Base-by-base conservation (phyloP, 495 filamentous ascomycete species). In the Jackrogersella multiformis region DNA sequence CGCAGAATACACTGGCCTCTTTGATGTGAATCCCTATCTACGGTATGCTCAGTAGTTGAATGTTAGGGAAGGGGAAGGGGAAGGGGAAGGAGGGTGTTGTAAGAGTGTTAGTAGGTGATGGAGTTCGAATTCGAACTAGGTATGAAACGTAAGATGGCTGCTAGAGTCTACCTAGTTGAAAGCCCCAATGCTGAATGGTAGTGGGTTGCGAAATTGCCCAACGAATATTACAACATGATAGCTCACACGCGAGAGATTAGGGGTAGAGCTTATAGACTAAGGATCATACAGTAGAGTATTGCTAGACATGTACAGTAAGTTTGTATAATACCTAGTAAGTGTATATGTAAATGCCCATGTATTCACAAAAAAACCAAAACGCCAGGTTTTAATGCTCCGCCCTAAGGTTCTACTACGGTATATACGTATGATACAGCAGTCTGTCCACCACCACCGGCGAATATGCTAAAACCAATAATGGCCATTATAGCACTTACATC, bases 371-470 rank as follows among this genome's bases (percentile, higher is more conserved):
- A 30, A 46, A 32, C 63, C 48, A 61, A 18, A 61, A 56, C 64
- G 39, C 58, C 58, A 23, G 35, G 16, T 53, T n/a, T n/a, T 39
- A 42, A 61, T 68, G 58, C 52, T 35, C 45, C 44, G 45, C 32
- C 54, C 44, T 30, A 30, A n/a, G n/a, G n/a, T 61, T 68, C 58
- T 62, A 51, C 51, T 60, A 55, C 35, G 20, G 13, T 10, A 39
- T 15, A 39, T 39, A 45, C 16, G 13, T 49, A 55, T 67, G 32
- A 42, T 63, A 68, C 57, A 68, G 52, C 65, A 57, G 44, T 63
- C 42, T 58, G 46, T n/a, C 24, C 16, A 32, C 55, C 41, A 28
- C 30, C 21, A 26, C 52, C 20, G 24, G n/a, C 13, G 16, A 46
- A 35, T 46, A 51, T 54, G 36, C 46, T 38, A 23, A 53, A 53